Evolutionary conservation across 1,284 basidiomycete species (phyloP).

Genomic region (Fomitiporia mediterranea): DNA sequence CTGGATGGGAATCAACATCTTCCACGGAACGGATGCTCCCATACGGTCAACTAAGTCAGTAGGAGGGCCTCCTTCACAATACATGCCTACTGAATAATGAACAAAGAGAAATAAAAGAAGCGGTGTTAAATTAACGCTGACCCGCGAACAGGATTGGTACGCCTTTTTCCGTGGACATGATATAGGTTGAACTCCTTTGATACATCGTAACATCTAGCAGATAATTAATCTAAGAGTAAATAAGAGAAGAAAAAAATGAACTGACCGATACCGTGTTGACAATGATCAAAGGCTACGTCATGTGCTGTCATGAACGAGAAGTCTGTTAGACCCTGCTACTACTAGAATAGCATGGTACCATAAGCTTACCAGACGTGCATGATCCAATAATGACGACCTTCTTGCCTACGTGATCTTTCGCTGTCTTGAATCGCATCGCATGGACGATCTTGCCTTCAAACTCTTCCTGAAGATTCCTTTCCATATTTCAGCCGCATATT

Average conservation of each 20-base stretch:
- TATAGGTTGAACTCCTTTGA: conserved; percentile 58
- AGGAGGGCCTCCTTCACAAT: conserved; percentile 43
- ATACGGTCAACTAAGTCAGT: conserved; percentile 48
- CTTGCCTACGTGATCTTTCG: conserved; percentile 38
- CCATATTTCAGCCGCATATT: background rate
- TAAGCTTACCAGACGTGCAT: conserved; percentile 39
- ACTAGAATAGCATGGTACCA: background rate
- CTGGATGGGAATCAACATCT: conserved; percentile 39
- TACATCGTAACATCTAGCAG: conserved; percentile 53
- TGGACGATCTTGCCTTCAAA: conserved; percentile 43
- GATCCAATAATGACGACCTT: conserved; percentile 47
- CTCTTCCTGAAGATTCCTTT: conserved; percentile 29
- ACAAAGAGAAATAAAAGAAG: background rate
- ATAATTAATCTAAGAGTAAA: background rate
- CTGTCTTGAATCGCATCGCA: conserved; percentile 36
- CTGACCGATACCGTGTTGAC: conserved; percentile 41
- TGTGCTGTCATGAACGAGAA: conserved; percentile 25
- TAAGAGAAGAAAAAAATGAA: background rate
- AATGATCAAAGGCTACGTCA: conserved; percentile 42
- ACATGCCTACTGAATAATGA: conserved; percentile 36
- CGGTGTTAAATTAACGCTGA: conserved; percentile 3
- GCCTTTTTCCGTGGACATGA: conserved; percentile 50
- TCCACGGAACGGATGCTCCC: conserved; percentile 38
- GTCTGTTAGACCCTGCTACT: background rate
- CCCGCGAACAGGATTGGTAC: conserved; percentile 34